Base-by-base conservation (phyloP, 495 filamentous ascomycete genomes). In the Parathielavia hyrcaniae region DNA sequence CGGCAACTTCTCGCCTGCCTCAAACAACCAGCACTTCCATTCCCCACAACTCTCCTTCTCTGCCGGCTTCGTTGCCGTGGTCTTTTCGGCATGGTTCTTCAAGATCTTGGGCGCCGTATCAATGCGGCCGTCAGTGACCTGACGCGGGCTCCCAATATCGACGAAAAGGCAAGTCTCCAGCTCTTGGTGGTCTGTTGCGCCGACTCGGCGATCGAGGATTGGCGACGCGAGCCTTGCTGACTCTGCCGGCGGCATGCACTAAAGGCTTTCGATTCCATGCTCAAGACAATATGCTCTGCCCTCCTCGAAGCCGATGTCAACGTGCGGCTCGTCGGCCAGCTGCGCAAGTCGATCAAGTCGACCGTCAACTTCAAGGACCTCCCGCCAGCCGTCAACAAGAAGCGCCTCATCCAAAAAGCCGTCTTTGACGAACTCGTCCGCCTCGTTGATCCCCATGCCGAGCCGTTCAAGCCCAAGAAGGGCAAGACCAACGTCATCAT, bases 101-200 rank as follows among this genome's bases (percentile, higher is more conserved):
- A 96, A 84, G 93, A 97, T 82, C 80, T 99, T 23, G 93, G 93
- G 62, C 90, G 92, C 81, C 95, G 95, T 72, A 97, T 99, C 72
- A 97, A 96, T 73, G 83, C 89, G 77, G 93, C 93, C 63, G 87
- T 99, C 70, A 89, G 85, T 64, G 92, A 97, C 75, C 80, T 97
- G 64, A 95, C 93, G 43, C 80, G 93, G 62, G 89, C 91, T 9
- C 86, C 83, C 55, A 97, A 90, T 69, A 83, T 97, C 57, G 92
- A 96, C 64, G 93, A 99, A 77, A 97, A 97, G 88, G 91, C 88
- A 66, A 58, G 73, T 19, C 35, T 45, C 10, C 32, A 36, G 12
- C 48, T 5, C 30, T 30, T 6, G 26, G 4, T 43, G 4, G 14
- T 14, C 14, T 2, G 16, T 12, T 26, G 13, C n/a, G 34, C 34